These are phyloP conservation scores for Elymus sibiricus DNA, from an alignment of 176 grass and related monocot species.

Conservation along the genomic window DNA sequence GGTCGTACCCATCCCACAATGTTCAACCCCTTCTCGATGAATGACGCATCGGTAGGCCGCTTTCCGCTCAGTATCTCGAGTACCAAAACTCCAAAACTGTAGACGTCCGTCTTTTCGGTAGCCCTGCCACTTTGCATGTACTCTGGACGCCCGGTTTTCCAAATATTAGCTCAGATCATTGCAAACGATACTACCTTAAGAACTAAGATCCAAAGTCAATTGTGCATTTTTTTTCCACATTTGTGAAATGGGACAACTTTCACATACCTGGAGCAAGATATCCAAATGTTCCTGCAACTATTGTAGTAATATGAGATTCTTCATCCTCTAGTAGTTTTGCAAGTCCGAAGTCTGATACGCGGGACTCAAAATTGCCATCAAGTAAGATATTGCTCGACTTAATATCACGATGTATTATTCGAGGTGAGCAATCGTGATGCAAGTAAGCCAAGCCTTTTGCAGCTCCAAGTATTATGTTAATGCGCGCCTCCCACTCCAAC, in stretches of 20 bases:
- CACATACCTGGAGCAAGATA: constrained; percentile 96
- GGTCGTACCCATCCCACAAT: constrained; percentile 97
- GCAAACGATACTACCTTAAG: background rate
- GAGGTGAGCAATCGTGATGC: constrained; percentile 94
- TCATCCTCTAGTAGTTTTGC: constrained; percentile 96
- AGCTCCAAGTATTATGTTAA: constrained; percentile 95
- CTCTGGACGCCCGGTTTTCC: constrained; percentile 44
- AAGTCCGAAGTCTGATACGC: constrained; percentile 97
- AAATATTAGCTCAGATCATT: constrained; percentile 32
- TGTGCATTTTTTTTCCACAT: background rate
- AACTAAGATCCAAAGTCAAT: background rate
- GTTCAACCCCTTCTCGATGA: constrained; percentile 97
- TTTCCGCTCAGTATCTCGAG: constrained; percentile 94
- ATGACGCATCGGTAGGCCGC: constrained; percentile 92
- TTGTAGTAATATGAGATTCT: constrained; percentile 98
- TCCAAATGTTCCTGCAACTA: constrained; percentile 99
- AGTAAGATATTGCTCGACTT: constrained; percentile 99
- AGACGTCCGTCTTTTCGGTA: constrained; percentile 95
- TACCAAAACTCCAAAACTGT: constrained; percentile 97
- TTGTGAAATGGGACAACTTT: background rate
- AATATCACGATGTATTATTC: constrained; percentile 99
- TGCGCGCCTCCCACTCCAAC: constrained; percentile 90
- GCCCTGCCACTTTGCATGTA: constrained; percentile 99
- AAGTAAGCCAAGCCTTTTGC: constrained; percentile 94
- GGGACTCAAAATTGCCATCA: constrained; percentile 85